Conservation (phyloP, 2,329 filamentous ascomycete species). For the Xenosphaeropsis pyriputrescens region DNA sequence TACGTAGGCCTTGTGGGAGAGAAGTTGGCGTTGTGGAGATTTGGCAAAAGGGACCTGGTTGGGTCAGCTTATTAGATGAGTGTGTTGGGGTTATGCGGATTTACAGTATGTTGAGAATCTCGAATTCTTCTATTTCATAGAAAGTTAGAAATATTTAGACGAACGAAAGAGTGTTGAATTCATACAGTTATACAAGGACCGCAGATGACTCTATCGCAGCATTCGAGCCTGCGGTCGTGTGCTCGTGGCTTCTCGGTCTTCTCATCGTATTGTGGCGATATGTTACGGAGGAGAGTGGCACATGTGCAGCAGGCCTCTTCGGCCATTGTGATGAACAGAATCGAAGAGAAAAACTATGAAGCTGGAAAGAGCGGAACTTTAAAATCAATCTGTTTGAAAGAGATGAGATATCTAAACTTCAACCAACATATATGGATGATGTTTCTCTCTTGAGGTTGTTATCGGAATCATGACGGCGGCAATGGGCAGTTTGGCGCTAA, state of each 20-base stretch:
- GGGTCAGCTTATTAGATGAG: no score
- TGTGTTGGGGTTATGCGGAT: not conserved
- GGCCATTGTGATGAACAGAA: not conserved
- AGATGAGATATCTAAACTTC: no score
- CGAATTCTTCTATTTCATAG: constrained; percentile 8
- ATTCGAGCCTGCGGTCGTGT: constrained; percentile 46
- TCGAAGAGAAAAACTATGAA: no score
- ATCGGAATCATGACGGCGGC: no score
- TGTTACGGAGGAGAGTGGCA: constrained; percentile 41
- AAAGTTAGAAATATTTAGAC: not conserved
- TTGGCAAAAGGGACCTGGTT: constrained; percentile 56
- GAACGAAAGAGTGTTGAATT: constrained; percentile 5
- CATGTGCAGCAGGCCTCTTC: constrained; percentile 51
- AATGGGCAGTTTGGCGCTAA: no score
- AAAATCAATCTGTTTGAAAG: no score
- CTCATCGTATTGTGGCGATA: constrained; percentile 33
- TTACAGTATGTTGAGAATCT: constrained; percentile 28
- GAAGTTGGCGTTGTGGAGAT: constrained; percentile 45
- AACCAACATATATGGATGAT: no score
- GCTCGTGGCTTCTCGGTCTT: constrained; percentile 45
- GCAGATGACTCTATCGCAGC: constrained; percentile 60
- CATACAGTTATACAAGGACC: constrained; percentile 50
- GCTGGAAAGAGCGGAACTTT: no score
- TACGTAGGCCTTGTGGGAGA: constrained; percentile 47
- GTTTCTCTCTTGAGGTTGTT: no score